Percentiles rank a stretch among this genome's conserved stretches.
phyloP scores from a whole-genome alignment of 371 early-diverging fungal species.

The Mucor irregularis region DNA sequence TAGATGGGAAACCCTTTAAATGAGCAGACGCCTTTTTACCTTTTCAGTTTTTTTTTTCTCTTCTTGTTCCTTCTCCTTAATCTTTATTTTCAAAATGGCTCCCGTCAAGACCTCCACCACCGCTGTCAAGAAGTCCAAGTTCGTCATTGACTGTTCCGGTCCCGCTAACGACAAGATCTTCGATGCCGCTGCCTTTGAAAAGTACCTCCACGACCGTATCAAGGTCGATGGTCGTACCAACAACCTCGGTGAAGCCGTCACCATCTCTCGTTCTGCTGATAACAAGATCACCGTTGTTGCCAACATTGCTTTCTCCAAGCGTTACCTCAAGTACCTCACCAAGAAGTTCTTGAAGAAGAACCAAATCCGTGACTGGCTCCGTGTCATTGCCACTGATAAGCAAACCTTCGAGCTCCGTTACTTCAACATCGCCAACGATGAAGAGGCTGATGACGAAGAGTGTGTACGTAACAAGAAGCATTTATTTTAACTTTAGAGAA shows the following conservation, averaged over 20 bases:
- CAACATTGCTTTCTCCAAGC: conserved; percentile 90
- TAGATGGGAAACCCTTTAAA: background rate
- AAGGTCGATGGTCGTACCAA: conserved; percentile 97
- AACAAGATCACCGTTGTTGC: conserved; percentile 80
- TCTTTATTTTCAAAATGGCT: conserved; percentile 38
- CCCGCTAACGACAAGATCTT: conserved; percentile 97
- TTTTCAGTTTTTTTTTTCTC: background rate
- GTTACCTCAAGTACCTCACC: conserved; percentile 99
- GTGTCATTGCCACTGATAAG: conserved; percentile 93
- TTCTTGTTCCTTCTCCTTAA: conserved; percentile 24
- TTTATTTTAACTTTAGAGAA: no score
- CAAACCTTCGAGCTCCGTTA: conserved; percentile 93
- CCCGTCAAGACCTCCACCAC: conserved; percentile 48
- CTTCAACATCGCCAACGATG: conserved; percentile 92
- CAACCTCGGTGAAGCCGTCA: conserved; percentile 90
- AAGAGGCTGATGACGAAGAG: conserved; percentile 77
- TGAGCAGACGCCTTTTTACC: no score
- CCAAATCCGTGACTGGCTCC: conserved; percentile 97
- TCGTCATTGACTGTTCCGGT: conserved; percentile 91
- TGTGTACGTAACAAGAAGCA: background rate
- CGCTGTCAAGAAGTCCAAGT: conserved; percentile 65
- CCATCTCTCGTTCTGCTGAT: conserved; percentile 78
- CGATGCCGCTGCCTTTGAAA: conserved; percentile 95
- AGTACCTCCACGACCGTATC: conserved; percentile 97
- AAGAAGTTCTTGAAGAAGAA: conserved; percentile 99